Conservation (phyloP, 208 protist genomes). For the Trypanosoma vivax region DNA sequence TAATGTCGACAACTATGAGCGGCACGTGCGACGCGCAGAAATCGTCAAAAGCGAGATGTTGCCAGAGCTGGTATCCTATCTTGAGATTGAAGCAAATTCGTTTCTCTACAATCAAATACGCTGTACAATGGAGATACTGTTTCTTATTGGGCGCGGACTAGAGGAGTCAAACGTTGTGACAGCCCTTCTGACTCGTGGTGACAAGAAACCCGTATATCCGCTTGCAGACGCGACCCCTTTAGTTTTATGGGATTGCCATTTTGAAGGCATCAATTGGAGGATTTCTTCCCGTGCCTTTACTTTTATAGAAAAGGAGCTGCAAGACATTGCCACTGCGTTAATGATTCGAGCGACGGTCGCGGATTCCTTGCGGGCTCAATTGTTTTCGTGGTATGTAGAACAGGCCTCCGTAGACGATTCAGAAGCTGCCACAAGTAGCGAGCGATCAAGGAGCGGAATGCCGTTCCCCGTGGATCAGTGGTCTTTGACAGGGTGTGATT, state of each 20-base stretch:
- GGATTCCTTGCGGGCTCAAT: constrained; percentile 53
- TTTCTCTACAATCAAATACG: constrained; percentile 97
- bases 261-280: constrained; percentile 51
- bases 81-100: constrained; percentile 89
- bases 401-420: constrained; percentile 12
- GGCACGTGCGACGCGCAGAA: constrained; percentile 56
- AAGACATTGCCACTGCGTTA: constrained; percentile 70
- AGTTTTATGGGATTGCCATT: constrained; percentile 79
- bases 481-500: constrained; percentile 73
- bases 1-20: constrained; percentile 87
- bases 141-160: constrained; percentile 76
- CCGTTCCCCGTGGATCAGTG: constrained; percentile 25
- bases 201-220: constrained; percentile 69
- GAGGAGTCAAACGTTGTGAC: constrained; percentile 58
- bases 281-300: constrained; percentile 49
- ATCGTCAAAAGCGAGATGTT: constrained; percentile 50
- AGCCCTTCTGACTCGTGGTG: constrained; percentile 53
- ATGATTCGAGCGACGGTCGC: constrained; percentile 46
- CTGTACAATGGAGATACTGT: constrained; percentile 92
- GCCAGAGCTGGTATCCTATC: constrained; percentile 70
- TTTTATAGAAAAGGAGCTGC: constrained; percentile 48
- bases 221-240: constrained; percentile 74
- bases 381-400: constrained; percentile 59
- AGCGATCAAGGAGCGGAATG: constrained; percentile 1
- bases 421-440: background rate